A percentile compares a stretch with the other conserved stretches of the same genome.
Conservation (phyloP, 176 grass and related monocot species). For the Aegilops speltoides region DNA sequence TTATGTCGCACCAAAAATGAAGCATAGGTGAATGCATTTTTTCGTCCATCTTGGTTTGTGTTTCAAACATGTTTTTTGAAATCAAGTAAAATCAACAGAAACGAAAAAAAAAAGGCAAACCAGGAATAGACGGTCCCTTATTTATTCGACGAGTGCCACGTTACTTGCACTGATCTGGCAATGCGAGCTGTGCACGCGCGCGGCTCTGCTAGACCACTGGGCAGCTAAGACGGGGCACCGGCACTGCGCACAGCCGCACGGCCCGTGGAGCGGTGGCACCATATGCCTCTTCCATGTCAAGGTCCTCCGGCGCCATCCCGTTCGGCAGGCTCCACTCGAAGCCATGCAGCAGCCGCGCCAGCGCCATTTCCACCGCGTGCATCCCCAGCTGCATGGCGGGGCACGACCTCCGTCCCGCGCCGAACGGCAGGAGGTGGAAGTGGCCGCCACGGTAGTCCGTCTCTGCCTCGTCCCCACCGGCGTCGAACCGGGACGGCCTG, state of each 20-base stretch:
- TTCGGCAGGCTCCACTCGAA: constrained; percentile 47
- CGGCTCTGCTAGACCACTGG: too few relatives aligned
- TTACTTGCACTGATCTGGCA: too few relatives aligned
- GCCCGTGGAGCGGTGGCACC: constrained; percentile 49
- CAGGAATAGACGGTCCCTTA: too few relatives aligned
- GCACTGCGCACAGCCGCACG: constrained; percentile 32
- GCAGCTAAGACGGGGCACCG: too few relatives aligned
- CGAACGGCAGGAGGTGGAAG: constrained; percentile 66
- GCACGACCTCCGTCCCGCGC: constrained; percentile 50
- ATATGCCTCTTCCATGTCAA: constrained; percentile 54
- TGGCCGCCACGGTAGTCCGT: constrained; percentile 54
- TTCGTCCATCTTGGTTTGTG: too few relatives aligned
- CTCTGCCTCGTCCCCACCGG: constrained; percentile 2
- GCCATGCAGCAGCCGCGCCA: constrained; percentile 51
- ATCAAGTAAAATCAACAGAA: too few relatives aligned
- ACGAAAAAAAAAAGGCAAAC: too few relatives aligned
- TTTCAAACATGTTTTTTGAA: too few relatives aligned
- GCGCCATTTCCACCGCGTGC: constrained; percentile 32
- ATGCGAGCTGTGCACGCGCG: too few relatives aligned
- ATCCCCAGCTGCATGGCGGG: constrained; percentile 57
- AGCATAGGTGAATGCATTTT: too few relatives aligned
- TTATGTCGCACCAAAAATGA: too few relatives aligned
- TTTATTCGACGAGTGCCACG: too few relatives aligned
- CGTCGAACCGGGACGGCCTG: constrained; percentile 34
- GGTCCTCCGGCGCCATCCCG: constrained; percentile 42